These are phyloP conservation scores for Scutellaria minor DNA, from an alignment of 257 asterid genomes.

Conservation along the genomic window DNA sequence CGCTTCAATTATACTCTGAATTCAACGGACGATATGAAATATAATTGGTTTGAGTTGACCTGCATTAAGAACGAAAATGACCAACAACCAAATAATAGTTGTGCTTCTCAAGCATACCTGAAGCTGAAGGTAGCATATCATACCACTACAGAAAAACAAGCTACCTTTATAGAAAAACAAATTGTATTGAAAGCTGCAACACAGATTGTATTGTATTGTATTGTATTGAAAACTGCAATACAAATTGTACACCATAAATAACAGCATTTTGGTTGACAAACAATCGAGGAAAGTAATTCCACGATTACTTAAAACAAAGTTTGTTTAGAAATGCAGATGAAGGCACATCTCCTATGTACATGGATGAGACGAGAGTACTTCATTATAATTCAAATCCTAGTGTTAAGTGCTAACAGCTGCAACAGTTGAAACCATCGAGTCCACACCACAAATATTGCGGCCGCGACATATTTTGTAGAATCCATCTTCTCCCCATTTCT, in stretches of 20 bases:
- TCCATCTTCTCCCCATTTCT: conserved; percentile 80
- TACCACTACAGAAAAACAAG: not conserved
- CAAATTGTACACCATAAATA: conserved; percentile 19
- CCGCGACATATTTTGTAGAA: conserved; percentile 77
- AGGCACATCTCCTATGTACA: conserved; percentile 39
- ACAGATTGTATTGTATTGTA: not conserved
- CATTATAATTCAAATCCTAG: conserved; percentile 16
- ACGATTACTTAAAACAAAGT: not conserved
- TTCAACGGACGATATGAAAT: no score
- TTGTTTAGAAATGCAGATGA: conserved; percentile 22
- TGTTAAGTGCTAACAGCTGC: conserved; percentile 59
- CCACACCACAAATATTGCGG: conserved; percentile 78
- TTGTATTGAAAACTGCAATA: not conserved
- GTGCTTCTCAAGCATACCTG: not conserved
- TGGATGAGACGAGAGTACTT: conserved; percentile 22
- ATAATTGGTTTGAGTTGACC: no score
- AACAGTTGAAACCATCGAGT: conserved; percentile 89
- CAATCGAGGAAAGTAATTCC: not conserved
- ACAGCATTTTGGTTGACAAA: conserved; percentile 15
- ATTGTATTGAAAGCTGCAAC: not conserved
- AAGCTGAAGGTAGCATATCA: not conserved
- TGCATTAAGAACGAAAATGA: no score
- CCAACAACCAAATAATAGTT: no score
- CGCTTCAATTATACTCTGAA: no score
- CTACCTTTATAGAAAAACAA: no score